These are phyloP conservation scores for Xylaria sp. DNA, from an alignment of 2,329 filamentous ascomycete species.

Conservation along the genomic window DNA sequence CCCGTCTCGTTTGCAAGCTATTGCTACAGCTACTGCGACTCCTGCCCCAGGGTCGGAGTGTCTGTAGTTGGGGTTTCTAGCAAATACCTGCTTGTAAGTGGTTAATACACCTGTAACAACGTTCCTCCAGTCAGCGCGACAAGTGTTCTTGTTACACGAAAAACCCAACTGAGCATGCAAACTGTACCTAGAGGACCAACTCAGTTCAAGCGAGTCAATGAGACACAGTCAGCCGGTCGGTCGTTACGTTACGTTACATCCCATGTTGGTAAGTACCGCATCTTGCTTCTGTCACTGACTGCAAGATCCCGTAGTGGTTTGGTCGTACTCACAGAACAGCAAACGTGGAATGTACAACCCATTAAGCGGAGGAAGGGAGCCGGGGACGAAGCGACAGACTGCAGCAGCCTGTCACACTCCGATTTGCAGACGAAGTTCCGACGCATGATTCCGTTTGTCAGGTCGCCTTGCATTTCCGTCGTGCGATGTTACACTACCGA, in stretches of 20 bases:
- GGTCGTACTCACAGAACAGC: constrained; percentile 17
- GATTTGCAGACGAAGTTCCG: constrained; percentile 21
- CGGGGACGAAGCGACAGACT: constrained; percentile 20
- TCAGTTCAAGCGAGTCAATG: constrained; percentile 17
- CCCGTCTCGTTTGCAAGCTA: constrained; percentile 5
- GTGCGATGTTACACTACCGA: constrained; percentile 13
- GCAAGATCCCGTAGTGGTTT: constrained; percentile 30
- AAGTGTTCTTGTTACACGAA: constrained; percentile 9
- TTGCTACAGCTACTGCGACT: constrained; percentile 1
- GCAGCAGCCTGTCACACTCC: constrained; percentile 16
- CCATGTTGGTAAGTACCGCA: constrained; percentile 22
- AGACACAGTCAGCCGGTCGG: neutral
- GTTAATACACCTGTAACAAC: constrained; percentile 15
- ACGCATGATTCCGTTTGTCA: constrained; percentile 17
- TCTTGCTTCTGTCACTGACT: constrained; percentile 30
- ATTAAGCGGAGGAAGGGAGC: constrained; percentile 13
- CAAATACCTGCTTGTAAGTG: neutral
- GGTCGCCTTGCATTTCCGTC: constrained; percentile 11
- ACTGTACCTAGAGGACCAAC: neutral
- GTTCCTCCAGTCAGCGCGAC: constrained; percentile 13
- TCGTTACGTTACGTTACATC: constrained; percentile 18
- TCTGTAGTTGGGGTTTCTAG: constrained; percentile 4
- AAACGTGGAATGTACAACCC: constrained; percentile 26
- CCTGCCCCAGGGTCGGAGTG: neutral
- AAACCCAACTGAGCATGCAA: neutral